A percentile compares a stretch with the other conserved stretches of the same genome.
These are phyloP conservation scores for Mycena vitilis DNA, from an alignment of 768 basidiomycete species.

Conservation along the genomic window DNA sequence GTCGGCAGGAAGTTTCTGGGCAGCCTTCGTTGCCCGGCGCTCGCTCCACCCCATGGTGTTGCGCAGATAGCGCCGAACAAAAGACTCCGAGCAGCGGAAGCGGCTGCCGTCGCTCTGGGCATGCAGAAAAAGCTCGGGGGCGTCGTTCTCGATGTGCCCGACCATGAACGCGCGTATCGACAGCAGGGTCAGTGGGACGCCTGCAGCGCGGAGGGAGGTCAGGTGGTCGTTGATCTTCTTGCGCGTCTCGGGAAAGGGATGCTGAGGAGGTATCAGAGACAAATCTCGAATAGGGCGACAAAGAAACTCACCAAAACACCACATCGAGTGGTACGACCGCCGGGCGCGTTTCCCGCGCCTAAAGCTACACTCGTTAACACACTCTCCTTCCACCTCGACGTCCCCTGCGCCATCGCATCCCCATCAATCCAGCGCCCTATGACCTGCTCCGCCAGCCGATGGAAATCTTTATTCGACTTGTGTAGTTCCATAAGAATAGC, in stretches of 20 bases:
- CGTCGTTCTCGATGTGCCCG: slow-evolving; percentile 36
- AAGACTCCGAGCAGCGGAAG: slow-evolving; percentile 36
- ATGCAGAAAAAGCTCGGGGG: not conserved
- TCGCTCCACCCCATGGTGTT: slow-evolving; percentile 39
- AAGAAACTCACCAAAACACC: not conserved
- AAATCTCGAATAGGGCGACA: not conserved
- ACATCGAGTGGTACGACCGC: not conserved
- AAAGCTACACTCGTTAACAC: not conserved
- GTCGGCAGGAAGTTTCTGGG: slow-evolving; percentile 49
- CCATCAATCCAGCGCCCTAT: slow-evolving; percentile 19
- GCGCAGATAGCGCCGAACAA: slow-evolving; percentile 18
- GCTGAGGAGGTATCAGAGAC: not conserved
- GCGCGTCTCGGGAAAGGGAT: not conserved
- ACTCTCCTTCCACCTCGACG: not conserved
- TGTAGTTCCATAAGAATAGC: slow-evolving; percentile 1
- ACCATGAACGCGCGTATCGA: slow-evolving; percentile 37
- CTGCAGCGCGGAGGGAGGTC: not conserved
- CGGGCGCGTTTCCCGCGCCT: not conserved
- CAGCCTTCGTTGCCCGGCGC: slow-evolving; percentile 46
- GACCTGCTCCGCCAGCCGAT: slow-evolving; percentile 17
- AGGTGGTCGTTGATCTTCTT: slow-evolving; percentile 5
- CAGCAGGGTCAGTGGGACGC: not conserved
- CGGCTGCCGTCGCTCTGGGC: slow-evolving; percentile 37
- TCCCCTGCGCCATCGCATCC: slow-evolving; percentile 3
- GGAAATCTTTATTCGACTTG: slow-evolving; percentile 4